These are phyloP conservation scores for Rhizophagus clarus DNA, from an alignment of 192 early-diverging fungal species.

Conservation along the genomic window DNA sequence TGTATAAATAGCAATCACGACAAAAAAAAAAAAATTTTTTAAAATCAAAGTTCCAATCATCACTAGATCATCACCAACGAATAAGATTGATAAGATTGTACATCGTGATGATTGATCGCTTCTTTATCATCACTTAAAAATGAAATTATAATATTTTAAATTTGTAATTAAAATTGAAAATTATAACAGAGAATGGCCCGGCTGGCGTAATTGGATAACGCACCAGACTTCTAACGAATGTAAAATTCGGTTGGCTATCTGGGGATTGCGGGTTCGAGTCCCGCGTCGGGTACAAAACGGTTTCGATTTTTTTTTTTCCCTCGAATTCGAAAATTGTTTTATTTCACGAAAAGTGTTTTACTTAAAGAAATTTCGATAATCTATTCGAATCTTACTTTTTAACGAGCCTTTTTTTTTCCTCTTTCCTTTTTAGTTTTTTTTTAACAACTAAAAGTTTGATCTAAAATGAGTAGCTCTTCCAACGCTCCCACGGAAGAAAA, in stretches of 20 bases:
- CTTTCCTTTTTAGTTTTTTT: no score
- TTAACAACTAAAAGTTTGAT: no score
- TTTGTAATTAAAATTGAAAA: not conserved
- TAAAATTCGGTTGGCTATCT: slow-evolving; percentile 10
- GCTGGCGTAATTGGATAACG: slow-evolving; percentile 37
- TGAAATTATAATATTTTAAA: not conserved
- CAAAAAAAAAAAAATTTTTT: not conserved
- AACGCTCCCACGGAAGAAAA: not conserved
- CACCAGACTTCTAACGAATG: slow-evolving; percentile 31
- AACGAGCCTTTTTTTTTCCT: no score
- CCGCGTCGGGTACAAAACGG: slow-evolving; percentile 28
- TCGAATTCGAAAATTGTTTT: no score
- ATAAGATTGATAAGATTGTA: no score
- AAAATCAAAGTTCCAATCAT: not conserved
- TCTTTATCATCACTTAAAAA: not conserved
- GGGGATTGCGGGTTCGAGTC: slow-evolving; percentile 37
- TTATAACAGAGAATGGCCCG: not conserved
- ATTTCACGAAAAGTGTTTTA: no score
- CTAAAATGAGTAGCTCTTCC: not conserved
- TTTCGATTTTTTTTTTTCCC: not conserved
- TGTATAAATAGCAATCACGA: no score
- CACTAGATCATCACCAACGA: not conserved
- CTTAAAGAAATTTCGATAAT: no score
- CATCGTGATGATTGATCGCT: no score
- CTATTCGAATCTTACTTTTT: no score